These are phyloP conservation scores for Pleurotus sapidus DNA, from an alignment of 768 basidiomycete species.

Conservation along the genomic window DNA sequence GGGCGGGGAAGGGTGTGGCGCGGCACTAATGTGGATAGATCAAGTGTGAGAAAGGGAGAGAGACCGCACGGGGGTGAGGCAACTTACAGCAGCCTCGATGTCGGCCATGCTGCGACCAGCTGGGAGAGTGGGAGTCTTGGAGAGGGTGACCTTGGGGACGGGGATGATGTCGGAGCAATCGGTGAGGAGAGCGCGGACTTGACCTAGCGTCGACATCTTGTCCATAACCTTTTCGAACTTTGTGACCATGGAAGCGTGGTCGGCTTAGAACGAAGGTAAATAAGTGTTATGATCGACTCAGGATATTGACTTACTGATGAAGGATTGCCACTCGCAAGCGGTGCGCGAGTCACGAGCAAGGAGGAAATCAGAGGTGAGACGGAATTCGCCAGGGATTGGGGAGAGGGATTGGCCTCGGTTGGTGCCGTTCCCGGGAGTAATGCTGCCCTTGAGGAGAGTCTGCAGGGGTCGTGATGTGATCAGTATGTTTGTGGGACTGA, in stretches of 20 bases:
- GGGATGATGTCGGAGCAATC: constrained; percentile 13
- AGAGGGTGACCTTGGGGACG: constrained; percentile 11
- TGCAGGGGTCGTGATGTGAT: constrained; percentile 6
- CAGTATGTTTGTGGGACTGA: not conserved
- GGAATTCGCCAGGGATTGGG: constrained; percentile 24
- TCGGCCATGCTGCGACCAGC: constrained; percentile 5
- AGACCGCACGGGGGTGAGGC: not conserved
- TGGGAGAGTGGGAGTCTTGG: constrained; percentile 19
- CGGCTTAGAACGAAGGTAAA: not conserved
- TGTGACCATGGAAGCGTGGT: constrained; percentile 13
- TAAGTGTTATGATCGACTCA: not conserved
- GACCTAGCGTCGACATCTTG: constrained; percentile 15
- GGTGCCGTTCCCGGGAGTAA: constrained; percentile 21
- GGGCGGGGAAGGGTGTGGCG: constrained; percentile 13
- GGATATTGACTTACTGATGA: not conserved
- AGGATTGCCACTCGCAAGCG: constrained; percentile 8
- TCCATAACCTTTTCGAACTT: constrained; percentile 16
- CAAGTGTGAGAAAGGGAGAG: too few species aligned
- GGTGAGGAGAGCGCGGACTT: constrained; percentile 13
- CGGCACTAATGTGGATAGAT: constrained; percentile 11
- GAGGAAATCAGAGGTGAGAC: constrained; percentile 9
- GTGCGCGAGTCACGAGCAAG: constrained; percentile 15
- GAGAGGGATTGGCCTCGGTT: constrained; percentile 20
- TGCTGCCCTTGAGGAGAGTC: constrained; percentile 23
- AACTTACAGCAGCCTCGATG: constrained; percentile 4